Evolutionary conservation across 768 basidiomycete genomes (phyloP), one percentile per base, ranked within the genome.

Genomic region (Amanita rimosa): DNA sequence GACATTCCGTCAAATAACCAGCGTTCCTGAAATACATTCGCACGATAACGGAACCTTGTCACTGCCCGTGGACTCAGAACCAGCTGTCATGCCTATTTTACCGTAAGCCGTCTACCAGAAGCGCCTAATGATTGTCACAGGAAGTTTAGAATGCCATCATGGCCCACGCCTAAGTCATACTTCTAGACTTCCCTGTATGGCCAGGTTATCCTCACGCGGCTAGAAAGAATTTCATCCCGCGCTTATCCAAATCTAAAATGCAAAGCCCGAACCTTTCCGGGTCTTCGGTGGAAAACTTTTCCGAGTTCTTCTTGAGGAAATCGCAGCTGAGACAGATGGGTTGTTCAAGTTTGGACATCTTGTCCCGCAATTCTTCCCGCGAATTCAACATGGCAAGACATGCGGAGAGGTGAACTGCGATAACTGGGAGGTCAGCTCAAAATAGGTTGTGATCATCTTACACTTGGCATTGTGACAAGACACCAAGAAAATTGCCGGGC

Each of bases 371-470:
- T 1, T 59, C 55, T 38, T 65, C 60, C 0, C 76, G 67, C 11
- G 72, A 70, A 49, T 79, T 79, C 33, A 79, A 66, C 65, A 62
- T 61, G 24, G 78, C 75, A 6, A 81, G 66, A 54, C 77, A 77
- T 6, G 77, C 74, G 53, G 79, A 78, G 14, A 74, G 63, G 54
- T 79, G 79, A 21, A 80, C 75, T 79, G 4, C 44, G 33, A 51
- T 9, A 9, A 27, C 4, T 27, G 4, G 8, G 8, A n/a, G n/a
- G n/a, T n/a, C n/a, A n/a, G n/a, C n/a, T n/a, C n/a, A n/a, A n/a
- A 27, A 27, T 9, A 26, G 7, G 2, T 7, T 27, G 3, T 7
- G 26, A 26, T 26, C 8, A 27, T 27, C 27, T 27, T 27, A 27
- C 27, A 9, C 27, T 27, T 27, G 27, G 8, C n/a, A n/a, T n/a